Conservation (phyloP, 2,329 filamentous ascomycete species). For the Pseudogymnoascus sp. region DNA sequence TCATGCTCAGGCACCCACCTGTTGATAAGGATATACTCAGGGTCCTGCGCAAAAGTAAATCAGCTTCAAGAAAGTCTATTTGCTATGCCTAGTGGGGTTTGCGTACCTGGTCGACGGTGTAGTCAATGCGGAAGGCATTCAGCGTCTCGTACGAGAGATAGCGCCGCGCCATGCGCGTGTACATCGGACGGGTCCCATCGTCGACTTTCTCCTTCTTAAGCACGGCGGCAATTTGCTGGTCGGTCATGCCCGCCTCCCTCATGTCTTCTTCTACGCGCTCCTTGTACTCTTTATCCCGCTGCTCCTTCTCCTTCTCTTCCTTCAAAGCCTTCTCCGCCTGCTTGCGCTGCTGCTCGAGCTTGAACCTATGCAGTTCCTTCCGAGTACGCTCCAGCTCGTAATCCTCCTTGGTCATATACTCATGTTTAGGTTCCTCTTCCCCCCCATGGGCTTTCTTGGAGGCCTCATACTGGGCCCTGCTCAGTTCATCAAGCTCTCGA, state of each 20-base stretch:
- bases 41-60: constrained; percentile 41
- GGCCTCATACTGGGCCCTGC: constrained; percentile 34
- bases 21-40: constrained; percentile 68
- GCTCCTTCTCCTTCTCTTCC: constrained; percentile 31
- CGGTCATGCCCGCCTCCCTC: constrained; percentile 50
- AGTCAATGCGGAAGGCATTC: constrained; percentile 48
- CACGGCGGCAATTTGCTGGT: constrained; percentile 52
- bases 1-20: constrained; percentile 65
- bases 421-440: background rate
- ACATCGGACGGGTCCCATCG: constrained; percentile 41
- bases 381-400: constrained; percentile 40
- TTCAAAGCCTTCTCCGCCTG: constrained; percentile 28
- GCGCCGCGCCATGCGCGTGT: constrained; percentile 55
- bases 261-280: constrained; percentile 51
- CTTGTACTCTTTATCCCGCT: constrained; percentile 32
- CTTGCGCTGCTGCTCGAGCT: constrained; percentile 34
- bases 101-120: constrained; percentile 47
- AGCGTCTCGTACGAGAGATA: constrained; percentile 58
- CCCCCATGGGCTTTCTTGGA: constrained; percentile 31
- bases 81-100: background rate
- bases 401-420: constrained; percentile 35
- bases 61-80: background rate
- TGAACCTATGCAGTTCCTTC: constrained; percentile 41
- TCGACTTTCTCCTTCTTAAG: constrained; percentile 47
- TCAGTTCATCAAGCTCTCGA: constrained; percentile 31